Evolutionary conservation across 2,329 filamentous ascomycete genomes (phyloP), one percentile per base, ranked within the genome.

Genomic region (Penicillium griseofulvum): DNA sequence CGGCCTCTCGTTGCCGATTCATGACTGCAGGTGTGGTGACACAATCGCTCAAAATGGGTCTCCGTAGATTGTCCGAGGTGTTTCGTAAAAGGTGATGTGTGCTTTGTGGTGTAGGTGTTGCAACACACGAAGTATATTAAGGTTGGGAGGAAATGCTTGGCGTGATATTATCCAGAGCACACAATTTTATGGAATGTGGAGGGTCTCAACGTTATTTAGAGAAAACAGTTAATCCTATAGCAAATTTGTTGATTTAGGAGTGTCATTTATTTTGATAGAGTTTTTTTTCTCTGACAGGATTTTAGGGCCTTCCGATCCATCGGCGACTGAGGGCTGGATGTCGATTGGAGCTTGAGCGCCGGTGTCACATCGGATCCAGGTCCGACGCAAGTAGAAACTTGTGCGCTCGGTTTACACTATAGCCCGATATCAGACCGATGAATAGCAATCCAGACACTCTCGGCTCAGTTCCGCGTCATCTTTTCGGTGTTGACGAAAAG

Each of bases 1-100:
- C 79, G 42, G 77, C 78, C 26, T 60, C 67, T 55, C 65, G 63
- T 59, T 72, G 71, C 41, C 68, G 68, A 57, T 66, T 67, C 70
- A 72, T 70, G 14, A 29, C 59, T 50, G 38, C 26, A 39, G 17
- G 16, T 52, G 14, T 36, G 9, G 19, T 12, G 11, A 16, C 26
- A 12, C 19, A 8, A 19, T 39, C 12, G 24, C 6, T 33, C 12
- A 11, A 26, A 19, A 2, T 3, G 5, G 26, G 28, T 33, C 1
- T 31, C 14, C 19, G n/a, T 34, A 22, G 16, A 12, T 29, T 44
- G 8, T 34, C 24, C 28, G 3, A 53, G 14, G n/a, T 16, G 6
- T 12, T 36, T 33, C 11, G 16, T 41, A 12, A 7, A 41, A 2
- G 10, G 8, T n/a, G 28, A 49, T 53, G 16, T 47, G 24, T 28